These are phyloP conservation scores for Xylaria grammica DNA, from an alignment of 495 filamentous ascomycete genomes.

Conservation along the genomic window DNA sequence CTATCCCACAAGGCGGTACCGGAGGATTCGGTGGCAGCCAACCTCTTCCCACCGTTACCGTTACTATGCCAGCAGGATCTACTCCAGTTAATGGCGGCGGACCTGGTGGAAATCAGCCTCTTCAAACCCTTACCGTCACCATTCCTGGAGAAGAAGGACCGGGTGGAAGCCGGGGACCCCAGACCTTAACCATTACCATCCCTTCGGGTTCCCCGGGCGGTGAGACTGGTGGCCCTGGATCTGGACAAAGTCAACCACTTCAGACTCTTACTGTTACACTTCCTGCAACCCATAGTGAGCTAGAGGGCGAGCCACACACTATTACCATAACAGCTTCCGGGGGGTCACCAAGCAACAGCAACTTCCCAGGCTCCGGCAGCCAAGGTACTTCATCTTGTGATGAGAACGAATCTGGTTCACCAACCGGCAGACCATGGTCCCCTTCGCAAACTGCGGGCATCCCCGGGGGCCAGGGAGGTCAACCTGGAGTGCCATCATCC, in stretches of 20 bases:
- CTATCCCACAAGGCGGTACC: constrained; percentile 13
- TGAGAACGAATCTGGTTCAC: constrained; percentile 4
- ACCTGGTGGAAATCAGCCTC: constrained; percentile 12
- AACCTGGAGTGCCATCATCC: constrained; percentile 10
- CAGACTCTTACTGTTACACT: constrained; percentile 20
- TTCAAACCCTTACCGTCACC: constrained; percentile 22
- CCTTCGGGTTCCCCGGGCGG: constrained; percentile 3
- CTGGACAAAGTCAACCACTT: constrained; percentile 16
- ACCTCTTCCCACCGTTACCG: constrained; percentile 31
- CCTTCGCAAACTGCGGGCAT: constrained; percentile 17
- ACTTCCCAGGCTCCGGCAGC: background rate
- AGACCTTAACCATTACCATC: constrained; percentile 28
- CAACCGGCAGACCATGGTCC: constrained; percentile 11
- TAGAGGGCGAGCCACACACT: constrained; percentile 15
- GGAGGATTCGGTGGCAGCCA: constrained; percentile 23
- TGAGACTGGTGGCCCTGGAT: background rate
- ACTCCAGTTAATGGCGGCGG: constrained; percentile 22
- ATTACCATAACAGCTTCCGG: constrained; percentile 20
- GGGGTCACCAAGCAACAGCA: constrained; percentile 16
- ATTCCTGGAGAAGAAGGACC: constrained; percentile 20
- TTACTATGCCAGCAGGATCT: constrained; percentile 32
- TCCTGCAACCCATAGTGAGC: background rate
- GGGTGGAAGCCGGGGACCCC: constrained; percentile 14
- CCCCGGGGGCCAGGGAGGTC: constrained; percentile 2
- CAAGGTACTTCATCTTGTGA: constrained; percentile 19